Evolutionary conservation across 2,329 filamentous ascomycete genomes (phyloP).

Genomic region (Ploettnerulaceae sp.): DNA sequence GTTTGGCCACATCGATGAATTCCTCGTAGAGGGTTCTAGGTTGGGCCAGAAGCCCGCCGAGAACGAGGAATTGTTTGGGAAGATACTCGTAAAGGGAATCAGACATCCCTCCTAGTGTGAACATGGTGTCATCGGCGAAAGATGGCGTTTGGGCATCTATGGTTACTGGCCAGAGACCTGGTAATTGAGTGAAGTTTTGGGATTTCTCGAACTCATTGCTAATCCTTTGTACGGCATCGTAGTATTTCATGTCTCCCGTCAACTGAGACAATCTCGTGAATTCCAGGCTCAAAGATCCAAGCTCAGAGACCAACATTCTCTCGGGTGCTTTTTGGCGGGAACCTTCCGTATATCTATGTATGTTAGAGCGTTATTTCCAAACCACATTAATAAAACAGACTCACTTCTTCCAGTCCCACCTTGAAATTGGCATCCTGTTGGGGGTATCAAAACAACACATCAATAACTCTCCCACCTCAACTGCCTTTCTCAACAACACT

Average conservation of each 20-base stretch:
- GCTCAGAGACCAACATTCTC: conserved; percentile 52
- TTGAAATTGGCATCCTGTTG: conserved; percentile 76
- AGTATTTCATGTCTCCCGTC: conserved; percentile 57
- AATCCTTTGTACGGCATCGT: conserved; percentile 56
- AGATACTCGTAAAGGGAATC: conserved; percentile 63
- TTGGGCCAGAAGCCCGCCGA: conserved; percentile 54
- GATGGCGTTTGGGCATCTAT: conserved; percentile 51
- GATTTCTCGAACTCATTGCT: conserved; percentile 48
- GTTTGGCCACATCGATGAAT: conserved; percentile 43
- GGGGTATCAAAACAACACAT: conserved; percentile 78
- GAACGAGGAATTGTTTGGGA: conserved; percentile 59
- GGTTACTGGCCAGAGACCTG: conserved; percentile 58
- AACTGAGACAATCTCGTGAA: conserved; percentile 61
- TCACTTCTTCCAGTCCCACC: conserved; percentile 45
- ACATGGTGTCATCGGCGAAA: conserved; percentile 50
- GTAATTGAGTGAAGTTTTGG: conserved; percentile 51
- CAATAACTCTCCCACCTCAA: conserved; percentile 66
- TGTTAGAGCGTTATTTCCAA: conserved; percentile 38
- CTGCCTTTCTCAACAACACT: conserved; percentile 62
- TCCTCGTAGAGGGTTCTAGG: conserved; percentile 43
- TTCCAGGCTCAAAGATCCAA: conserved; percentile 54
- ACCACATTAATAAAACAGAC: conserved; percentile 34
- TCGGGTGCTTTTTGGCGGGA: conserved; percentile 55
- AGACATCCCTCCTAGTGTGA: conserved; percentile 51
- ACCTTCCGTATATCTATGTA: conserved; percentile 35